These are phyloP conservation scores for Podospora pseudocomata DNA, from an alignment of 495 filamentous ascomycete species.

Conservation along the genomic window DNA sequence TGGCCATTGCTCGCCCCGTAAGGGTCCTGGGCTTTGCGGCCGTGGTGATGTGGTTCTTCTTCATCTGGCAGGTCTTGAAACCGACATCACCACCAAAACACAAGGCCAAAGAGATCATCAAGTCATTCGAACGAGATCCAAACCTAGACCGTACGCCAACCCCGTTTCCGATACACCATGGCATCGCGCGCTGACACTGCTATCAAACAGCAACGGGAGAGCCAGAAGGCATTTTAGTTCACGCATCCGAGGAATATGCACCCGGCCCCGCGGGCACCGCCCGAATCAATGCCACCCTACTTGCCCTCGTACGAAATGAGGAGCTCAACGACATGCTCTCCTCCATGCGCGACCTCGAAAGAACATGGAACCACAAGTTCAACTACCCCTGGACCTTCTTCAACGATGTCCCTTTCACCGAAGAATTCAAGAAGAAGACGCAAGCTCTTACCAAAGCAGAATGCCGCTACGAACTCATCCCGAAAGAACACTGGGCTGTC, in stretches of 20 bases:
- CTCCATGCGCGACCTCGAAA: conserved; percentile 85
- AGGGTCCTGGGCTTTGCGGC: conserved; percentile 70
- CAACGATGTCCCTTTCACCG: conserved; percentile 88
- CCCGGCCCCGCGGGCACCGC: conserved; percentile 68
- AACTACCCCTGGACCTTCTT: conserved; percentile 99
- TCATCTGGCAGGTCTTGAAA: conserved; percentile 67
- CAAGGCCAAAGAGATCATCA: conserved; percentile 13
- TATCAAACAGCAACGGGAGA: conserved; percentile 65
- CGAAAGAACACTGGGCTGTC: conserved; percentile 89
- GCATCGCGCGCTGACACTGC: not conserved
- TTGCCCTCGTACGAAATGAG: conserved; percentile 89
- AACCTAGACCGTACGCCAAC: conserved; percentile 68
- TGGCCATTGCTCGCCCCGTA: conserved; percentile 81
- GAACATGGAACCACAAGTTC: conserved; percentile 97
- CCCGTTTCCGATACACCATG: not conserved
- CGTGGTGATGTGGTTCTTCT: conserved; percentile 66
- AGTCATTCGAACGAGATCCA: conserved; percentile 67
- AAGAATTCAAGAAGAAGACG: conserved; percentile 85
- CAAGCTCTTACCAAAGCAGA: conserved; percentile 77
- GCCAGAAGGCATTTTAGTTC: conserved; percentile 67
- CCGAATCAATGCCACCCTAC: conserved; percentile 87
- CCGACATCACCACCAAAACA: conserved; percentile 29
- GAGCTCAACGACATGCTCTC: conserved; percentile 79
- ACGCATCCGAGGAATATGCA: conserved; percentile 68
- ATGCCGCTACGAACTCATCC: conserved; percentile 80